Evolutionary conservation across 371 early-diverging fungal species (phyloP), one percentile per base, ranked within the genome.

Genomic region (Rhizomucor miehei): DNA sequence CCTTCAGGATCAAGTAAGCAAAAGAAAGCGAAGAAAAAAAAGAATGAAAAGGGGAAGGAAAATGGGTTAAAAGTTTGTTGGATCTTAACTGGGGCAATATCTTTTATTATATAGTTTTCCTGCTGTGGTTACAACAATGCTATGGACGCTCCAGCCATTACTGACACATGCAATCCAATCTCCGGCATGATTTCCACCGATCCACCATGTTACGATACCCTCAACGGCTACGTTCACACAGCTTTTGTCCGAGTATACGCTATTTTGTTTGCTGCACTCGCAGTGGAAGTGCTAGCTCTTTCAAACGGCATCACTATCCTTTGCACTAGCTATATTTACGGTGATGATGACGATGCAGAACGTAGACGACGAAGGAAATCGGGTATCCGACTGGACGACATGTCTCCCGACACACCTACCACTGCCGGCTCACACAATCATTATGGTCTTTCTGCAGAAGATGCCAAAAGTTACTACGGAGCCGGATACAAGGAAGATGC

Each of bases 281-380:
- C 74, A 1, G 56, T 77, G 11, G 65, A 77, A 55, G 20, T 73
- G 17, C 48, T 77, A 17, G 73, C 74, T 6, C 57, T 77, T 25
- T 65, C 68, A 19, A 77, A 77, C 45, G 71, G 67, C 1, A 62
- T 73, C 44, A 77, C 77, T 16, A 43, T 71, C 49, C 37, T 77
- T 1, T 77, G 77, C 54, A 63, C 67, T 10, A 53, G 62, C 20
- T 52, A 58, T 0, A 59, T 58, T 20, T 62, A 57, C 23, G 50
- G 54, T n/a, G 68, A 62, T 19, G 69, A 67, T 20, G 67, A 77
- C 13, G 74, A 73, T 44, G 59, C 54, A 6, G 74, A 71, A 44
- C 67, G 77, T 43, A 69, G 69, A 40, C 66, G 59, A n/a, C 71
- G 68, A 25, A 65, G 77, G 50, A 73, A 73, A 39, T 77, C 77